Base-by-base conservation (phyloP, 2,329 filamentous ascomycete species). In the Apiospora rasikravindrae region DNA sequence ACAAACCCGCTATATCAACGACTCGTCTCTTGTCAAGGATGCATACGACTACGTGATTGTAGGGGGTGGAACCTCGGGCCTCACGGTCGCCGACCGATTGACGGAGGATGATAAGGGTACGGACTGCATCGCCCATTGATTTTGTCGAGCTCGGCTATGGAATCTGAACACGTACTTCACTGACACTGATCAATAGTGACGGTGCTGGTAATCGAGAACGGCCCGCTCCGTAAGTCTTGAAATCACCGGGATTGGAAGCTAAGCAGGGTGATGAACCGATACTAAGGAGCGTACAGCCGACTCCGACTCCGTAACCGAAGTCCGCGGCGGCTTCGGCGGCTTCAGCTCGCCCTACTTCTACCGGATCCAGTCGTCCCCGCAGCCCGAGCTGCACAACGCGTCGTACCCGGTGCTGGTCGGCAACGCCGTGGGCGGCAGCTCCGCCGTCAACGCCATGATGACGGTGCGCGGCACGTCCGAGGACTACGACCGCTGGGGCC, bases 401-500 rank as follows among this genome's bases (percentile, higher is more conserved):
- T 67, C 74, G 5, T 71, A 76, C 13, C 69, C 47, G 14, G 73
- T 74, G 24, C 66, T 77, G 24, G 73, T 74, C 22, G 81, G 76
- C 29, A 78, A 77, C 67, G 81, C 81, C 8, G 76, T 83, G 4
- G 81, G 81, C 1, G 82, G 82, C 24, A 80, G 81, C 10, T 81
- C 78, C 3, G 76, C 78, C 13, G 77, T 83, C 68, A 83, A 83
- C 70, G 81, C 80, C 14, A 83, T 83, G 81, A 78, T 82, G 44
- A 82, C 78, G 71, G 72, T 81, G 45, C 76, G 81, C 49, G 81
- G 80, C 6, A 73, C 78, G 14, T 76, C 75, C 10, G 75, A 74
- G 37, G 81, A 83, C 67, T 82, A 82, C 49, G 75, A 81, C 71
- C 76, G 74, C 67, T 83, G 81, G 81, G 80, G 76, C 24, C 73